phyloP scores from a whole-genome alignment of 1,284 basidiomycete species.

The Porodaedalea pini region DNA sequence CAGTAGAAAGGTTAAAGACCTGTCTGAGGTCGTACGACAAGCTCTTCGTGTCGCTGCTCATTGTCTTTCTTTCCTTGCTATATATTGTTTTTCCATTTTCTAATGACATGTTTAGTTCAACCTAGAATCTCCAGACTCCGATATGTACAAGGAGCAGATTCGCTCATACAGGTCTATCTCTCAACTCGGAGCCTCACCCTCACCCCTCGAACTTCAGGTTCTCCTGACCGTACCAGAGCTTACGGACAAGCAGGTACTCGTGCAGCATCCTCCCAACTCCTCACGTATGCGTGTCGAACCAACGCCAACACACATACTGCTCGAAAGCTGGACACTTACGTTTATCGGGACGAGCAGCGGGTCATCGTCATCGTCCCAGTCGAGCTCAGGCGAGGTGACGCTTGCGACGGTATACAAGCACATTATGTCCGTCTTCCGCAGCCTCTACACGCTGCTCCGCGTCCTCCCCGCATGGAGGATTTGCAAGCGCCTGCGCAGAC shows the following conservation, averaged over 20 bases:
- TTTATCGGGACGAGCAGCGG: conserved; percentile 38
- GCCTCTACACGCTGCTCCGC: conserved; percentile 65
- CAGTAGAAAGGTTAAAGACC: no score
- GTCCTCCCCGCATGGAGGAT: conserved; percentile 73
- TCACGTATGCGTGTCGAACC: conserved; percentile 64
- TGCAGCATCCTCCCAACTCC: conserved; percentile 54
- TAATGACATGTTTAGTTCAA: conserved; percentile 55
- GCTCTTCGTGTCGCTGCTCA: conserved; percentile 12
- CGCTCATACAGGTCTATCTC: conserved; percentile 61
- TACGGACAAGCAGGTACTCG: conserved; percentile 64
- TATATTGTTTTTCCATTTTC: conserved; percentile 11
- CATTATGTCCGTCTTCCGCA: conserved; percentile 73
- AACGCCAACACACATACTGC: conserved; percentile 59
- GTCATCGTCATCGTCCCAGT: conserved; percentile 4
- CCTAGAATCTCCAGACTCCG: conserved; percentile 67
- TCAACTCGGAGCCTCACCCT: conserved; percentile 34
- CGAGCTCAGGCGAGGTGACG: conserved; percentile 42
- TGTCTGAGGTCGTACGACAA: neutral
- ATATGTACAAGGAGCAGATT: conserved; percentile 59
- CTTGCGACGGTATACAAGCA: conserved; percentile 80
- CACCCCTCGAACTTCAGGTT: conserved; percentile 63
- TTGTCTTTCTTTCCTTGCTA: neutral
- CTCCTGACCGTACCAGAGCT: conserved; percentile 66
- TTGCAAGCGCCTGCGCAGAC: conserved; percentile 54
- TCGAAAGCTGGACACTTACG: conserved; percentile 67